phyloP scores from a whole-genome alignment of 345 rosid species.

The Sisymbrium altissimum region DNA sequence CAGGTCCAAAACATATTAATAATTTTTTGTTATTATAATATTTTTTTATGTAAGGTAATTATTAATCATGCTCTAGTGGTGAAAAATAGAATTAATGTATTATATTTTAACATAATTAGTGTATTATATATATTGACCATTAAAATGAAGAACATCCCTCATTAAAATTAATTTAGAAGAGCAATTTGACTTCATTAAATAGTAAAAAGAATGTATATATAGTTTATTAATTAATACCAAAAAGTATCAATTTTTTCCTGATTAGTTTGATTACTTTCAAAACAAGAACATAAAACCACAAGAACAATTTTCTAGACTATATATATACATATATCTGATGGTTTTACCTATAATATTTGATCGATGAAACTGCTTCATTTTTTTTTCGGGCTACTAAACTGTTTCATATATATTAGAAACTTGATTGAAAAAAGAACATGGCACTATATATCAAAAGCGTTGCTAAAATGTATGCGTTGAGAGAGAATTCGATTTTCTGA shows the following conservation, averaged over 20 bases:
- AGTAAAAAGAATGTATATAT: neutral
- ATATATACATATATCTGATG: neutral
- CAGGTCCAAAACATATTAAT: constrained; percentile 32
- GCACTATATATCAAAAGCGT: neutral
- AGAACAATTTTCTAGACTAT: neutral
- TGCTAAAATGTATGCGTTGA: neutral
- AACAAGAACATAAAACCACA: neutral
- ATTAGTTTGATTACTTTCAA: neutral
- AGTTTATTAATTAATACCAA: neutral
- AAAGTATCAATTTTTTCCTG: neutral
- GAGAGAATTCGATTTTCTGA: neutral
- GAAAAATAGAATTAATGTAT: neutral
- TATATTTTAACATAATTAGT: neutral
- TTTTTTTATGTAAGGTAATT: neutral
- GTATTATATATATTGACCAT: neutral
- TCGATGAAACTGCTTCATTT: too few species aligned
- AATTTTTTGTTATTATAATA: neutral
- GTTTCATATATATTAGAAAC: neutral
- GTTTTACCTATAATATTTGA: neutral
- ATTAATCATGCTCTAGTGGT: neutral
- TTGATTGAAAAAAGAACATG: neutral
- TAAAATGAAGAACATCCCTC: neutral
- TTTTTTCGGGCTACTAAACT: too few species aligned
- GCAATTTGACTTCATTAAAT: neutral
- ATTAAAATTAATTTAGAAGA: neutral